Conservation (phyloP, 768 basidiomycete species). For the Leccinum uliginosum region DNA sequence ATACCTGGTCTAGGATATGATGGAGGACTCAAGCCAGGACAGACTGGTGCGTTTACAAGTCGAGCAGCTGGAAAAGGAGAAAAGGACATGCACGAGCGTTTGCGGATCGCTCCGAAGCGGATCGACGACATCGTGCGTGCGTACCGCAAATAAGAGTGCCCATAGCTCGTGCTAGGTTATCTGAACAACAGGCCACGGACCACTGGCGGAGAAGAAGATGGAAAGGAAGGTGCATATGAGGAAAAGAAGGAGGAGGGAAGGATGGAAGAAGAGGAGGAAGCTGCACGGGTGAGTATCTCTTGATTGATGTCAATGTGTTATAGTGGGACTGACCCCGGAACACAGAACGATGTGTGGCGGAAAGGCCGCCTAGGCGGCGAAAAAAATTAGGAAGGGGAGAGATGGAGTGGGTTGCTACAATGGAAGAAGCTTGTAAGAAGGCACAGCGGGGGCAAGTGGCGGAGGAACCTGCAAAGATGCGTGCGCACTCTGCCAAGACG, state of each 20-base stretch:
- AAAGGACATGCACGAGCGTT: conserved; percentile 77
- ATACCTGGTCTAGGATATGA: no score
- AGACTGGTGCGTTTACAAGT: conserved; percentile 87
- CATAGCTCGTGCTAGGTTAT: conserved; percentile 83
- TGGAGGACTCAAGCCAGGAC: conserved; percentile 61
- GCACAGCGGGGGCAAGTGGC: conserved; percentile 20
- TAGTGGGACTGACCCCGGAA: no score
- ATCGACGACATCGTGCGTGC: conserved; percentile 95
- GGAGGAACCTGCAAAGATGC: conserved; percentile 36
- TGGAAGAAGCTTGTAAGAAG: conserved; percentile 54
- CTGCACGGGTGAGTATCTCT: conserved; percentile 30
- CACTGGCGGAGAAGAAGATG: conserved; percentile 62
- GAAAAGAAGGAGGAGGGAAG: conserved; percentile 53
- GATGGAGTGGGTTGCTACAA: conserved; percentile 45
- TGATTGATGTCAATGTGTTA: no score
- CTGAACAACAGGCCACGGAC: conserved; percentile 77
- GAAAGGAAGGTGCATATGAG: conserved; percentile 62
- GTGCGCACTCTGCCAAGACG: conserved; percentile 22
- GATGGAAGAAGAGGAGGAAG: conserved; percentile 17
- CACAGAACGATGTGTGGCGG: conserved; percentile 52
- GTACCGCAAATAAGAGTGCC: conserved; percentile 88
- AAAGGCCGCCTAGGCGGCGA: conserved; percentile 49
- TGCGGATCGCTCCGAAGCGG: conserved; percentile 80
- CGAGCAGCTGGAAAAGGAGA: conserved; percentile 95
- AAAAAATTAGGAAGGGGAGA: conserved; percentile 56